These are phyloP conservation scores for Carallia pectinifolia DNA, from an alignment of 345 rosid species.

Conservation along the genomic window DNA sequence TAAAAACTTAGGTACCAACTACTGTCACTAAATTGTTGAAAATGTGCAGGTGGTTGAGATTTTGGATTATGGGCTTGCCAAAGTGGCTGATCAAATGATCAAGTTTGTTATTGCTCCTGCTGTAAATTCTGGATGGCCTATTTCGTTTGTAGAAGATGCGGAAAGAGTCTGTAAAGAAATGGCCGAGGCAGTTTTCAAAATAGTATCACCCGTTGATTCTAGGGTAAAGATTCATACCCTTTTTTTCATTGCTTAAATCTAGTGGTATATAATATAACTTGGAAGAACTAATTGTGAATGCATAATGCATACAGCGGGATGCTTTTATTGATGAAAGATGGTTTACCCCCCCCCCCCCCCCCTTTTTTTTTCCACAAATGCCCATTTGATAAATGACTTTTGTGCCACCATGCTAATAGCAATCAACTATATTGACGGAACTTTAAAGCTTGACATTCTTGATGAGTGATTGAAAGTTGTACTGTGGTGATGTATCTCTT, in stretches of 20 bases:
- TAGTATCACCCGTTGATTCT: slow-evolving; percentile 39
- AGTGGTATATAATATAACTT: not conserved
- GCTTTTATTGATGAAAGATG: too few species aligned
- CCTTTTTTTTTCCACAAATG: too few species aligned
- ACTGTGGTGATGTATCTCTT: not conserved
- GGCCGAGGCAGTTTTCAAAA: slow-evolving; percentile 51
- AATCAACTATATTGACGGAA: not conserved
- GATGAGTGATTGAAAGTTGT: not conserved
- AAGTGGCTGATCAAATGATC: slow-evolving; percentile 82
- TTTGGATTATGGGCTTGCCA: slow-evolving; percentile 84
- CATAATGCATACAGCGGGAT: not conserved
- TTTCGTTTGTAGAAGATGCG: slow-evolving; percentile 51
- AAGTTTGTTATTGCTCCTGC: slow-evolving; percentile 76
- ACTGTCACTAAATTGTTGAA: too few species aligned
- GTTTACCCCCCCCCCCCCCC: too few species aligned
- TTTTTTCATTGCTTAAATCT: slow-evolving; percentile 8
- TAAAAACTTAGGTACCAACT: not conserved
- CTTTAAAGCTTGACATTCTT: not conserved
- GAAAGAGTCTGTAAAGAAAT: slow-evolving; percentile 42
- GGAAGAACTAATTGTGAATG: not conserved
- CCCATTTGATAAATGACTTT: not conserved
- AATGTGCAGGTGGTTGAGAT: slow-evolving; percentile 63
- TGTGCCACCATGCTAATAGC: not conserved
- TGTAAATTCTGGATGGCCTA: slow-evolving; percentile 53
- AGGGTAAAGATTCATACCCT: slow-evolving; percentile 40